Evolutionary conservation across 305 asterid species (phyloP).

Genomic region (Rubia balearica): DNA sequence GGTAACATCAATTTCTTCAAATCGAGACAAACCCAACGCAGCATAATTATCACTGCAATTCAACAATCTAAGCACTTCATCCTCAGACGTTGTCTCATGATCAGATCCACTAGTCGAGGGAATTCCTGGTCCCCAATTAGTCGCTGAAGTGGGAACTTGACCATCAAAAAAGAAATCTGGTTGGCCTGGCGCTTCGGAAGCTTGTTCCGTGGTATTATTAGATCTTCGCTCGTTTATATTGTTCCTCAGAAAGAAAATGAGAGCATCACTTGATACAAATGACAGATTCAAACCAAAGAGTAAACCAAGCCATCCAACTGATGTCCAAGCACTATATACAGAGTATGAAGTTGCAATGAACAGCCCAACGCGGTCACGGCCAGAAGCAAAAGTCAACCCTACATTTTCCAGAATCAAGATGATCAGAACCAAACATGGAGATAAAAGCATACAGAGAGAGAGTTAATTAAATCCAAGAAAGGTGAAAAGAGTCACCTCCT

Average conservation of each 20-base stretch:
- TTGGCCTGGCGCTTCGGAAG: conserved; percentile 50
- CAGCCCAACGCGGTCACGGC: conserved; percentile 62
- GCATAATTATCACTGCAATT: conserved; percentile 75
- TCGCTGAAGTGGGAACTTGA: conserved; percentile 37
- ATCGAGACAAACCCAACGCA: conserved; percentile 73
- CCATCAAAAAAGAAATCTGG: conserved; percentile 40
- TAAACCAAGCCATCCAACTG: conserved; percentile 79
- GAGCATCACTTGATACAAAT: conserved; percentile 76
- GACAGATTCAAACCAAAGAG: conserved; percentile 65
- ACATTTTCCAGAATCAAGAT: conserved; percentile 27
- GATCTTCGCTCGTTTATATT: conserved; percentile 48
- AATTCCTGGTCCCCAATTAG: conserved; percentile 54
- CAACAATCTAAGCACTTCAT: conserved; percentile 71
- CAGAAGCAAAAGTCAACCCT: conserved; percentile 55
- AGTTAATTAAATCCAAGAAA: conserved; percentile 19
- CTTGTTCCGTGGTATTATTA: conserved; percentile 46
- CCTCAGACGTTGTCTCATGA: conserved; percentile 67
- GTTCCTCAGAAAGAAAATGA: conserved; percentile 59
- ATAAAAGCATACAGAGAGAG: conserved; percentile 1
- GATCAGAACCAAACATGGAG: conserved; percentile 16
- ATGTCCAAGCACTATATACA: conserved; percentile 65
- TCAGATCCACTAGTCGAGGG: conserved; percentile 86
- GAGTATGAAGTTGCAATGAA: conserved; percentile 60
- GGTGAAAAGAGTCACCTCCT: conserved; percentile 51
- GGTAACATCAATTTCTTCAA: conserved; percentile 56